These are phyloP conservation scores for Pisolithus thermaeus DNA, from an alignment of 1,284 basidiomycete genomes.

Conservation along the genomic window DNA sequence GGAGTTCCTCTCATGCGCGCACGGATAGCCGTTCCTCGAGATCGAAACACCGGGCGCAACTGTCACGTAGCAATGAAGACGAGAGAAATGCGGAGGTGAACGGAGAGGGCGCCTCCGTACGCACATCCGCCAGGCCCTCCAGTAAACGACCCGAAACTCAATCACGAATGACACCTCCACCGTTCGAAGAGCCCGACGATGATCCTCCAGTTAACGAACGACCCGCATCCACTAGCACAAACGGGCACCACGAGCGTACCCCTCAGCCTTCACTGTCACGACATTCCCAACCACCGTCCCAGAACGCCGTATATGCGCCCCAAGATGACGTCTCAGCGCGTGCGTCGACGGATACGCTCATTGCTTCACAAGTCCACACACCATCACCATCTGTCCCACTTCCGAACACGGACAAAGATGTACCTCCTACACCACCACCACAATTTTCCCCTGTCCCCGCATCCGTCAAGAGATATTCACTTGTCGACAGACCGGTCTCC, in stretches of 20 bases:
- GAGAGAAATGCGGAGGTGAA: slow-evolving; percentile 18
- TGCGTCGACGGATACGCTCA: slow-evolving; percentile 11
- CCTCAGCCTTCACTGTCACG: slow-evolving; percentile 13
- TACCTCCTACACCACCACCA: slow-evolving; percentile 27
- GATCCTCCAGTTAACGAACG: slow-evolving; percentile 18
- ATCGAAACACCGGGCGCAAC: slow-evolving; percentile 38
- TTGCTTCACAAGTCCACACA: not conserved
- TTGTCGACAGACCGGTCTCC: slow-evolving; percentile 58
- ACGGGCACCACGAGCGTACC: slow-evolving; percentile 8
- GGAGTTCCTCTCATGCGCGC: slow-evolving; percentile 44
- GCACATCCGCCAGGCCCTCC: slow-evolving; percentile 14
- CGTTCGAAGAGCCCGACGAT: slow-evolving; percentile 28
- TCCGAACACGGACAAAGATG: slow-evolving; percentile 20
- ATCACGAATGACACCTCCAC: slow-evolving; percentile 21
- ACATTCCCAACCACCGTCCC: slow-evolving; percentile 10
- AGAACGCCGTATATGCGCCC: slow-evolving; percentile 1
- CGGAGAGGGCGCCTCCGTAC: slow-evolving; percentile 11
- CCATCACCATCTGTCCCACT: slow-evolving; percentile 13
- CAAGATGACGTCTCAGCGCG: slow-evolving; percentile 4
- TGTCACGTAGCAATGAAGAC: slow-evolving; percentile 32
- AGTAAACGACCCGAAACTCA: slow-evolving; percentile 15
- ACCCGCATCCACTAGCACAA: slow-evolving; percentile 1
- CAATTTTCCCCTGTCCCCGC: slow-evolving; percentile 41
- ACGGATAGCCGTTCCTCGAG: slow-evolving; percentile 49
- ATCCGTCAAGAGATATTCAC: slow-evolving; percentile 68